Base-by-base conservation (phyloP, 192 early-diverging fungal species). In the Backusella australiensis region DNA sequence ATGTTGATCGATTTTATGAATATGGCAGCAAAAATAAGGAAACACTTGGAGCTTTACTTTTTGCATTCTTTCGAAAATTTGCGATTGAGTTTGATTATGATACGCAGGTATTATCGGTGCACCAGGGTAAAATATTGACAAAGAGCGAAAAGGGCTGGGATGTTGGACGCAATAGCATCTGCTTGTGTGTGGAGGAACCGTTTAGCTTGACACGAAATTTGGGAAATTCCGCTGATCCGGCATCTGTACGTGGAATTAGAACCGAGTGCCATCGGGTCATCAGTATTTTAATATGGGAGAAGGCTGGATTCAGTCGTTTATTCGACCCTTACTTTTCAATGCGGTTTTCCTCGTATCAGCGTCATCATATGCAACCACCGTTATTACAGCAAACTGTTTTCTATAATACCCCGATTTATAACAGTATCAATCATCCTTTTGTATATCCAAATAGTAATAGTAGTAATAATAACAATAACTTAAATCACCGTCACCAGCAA, bases 131-230 rank as follows among this genome's bases (percentile, higher is more conserved):
- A 49, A 87, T 91, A 42, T 74, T 97, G 77, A 88, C 89, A 15
- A 97, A 98, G 81, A 84, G 77, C 17, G 87, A 91, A 42, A 97
- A 96, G 82, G 93, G 92, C n/a, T 98, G 97, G 96, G 90, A 96
- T 75, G 89, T 84, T 11, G 86, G 91, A 34, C 86, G 83, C 26
- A 81, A 87, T 15, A 90, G 88, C 71, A 84, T 87, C 44, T 78
- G 93, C 41, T 84, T 98, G n/a, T 96, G 96, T 77, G 90, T 98
- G 15, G 97, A 98, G 72, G 96, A 97, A 82, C 96, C 96, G 7
- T 95, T 98, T 76, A 90, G 94, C 74, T 91, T 93, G 0, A 87
- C 89, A 73, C 87, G 96, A 41, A 98, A 98, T 68, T 86, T 98
- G 2, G 96, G 93, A 3, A 97, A 98, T 73, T 93, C 93, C 29